These are phyloP conservation scores for Aegilops speltoides DNA, from an alignment of 176 grass and related monocot species.

Conservation along the genomic window DNA sequence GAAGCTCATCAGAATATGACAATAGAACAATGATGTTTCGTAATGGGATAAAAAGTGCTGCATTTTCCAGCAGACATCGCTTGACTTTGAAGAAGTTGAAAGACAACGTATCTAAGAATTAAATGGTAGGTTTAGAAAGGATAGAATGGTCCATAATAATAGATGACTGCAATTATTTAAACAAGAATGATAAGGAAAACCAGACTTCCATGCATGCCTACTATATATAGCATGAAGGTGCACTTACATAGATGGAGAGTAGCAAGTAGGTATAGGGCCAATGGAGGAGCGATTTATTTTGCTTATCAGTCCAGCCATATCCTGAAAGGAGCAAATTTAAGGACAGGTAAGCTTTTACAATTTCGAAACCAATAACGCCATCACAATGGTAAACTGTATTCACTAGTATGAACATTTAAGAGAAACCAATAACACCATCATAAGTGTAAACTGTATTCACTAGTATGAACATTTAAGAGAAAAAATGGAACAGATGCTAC, in stretches of 20 bases:
- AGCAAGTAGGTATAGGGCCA: constrained; percentile 88
- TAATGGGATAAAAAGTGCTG: background rate
- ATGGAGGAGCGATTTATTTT: constrained; percentile 98
- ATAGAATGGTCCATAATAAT: background rate
- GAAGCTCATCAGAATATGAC: background rate
- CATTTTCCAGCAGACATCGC: background rate
- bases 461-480: background rate
- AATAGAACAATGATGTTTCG: background rate
- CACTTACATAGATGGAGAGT: constrained; percentile 87
- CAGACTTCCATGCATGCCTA: background rate
- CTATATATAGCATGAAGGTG: constrained; percentile 17
- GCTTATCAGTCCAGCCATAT: constrained; percentile 99
- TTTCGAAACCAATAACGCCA: constrained; percentile 16
- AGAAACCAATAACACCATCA: background rate
- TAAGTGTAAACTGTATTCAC: background rate
- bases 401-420: background rate
- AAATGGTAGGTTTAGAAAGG: background rate
- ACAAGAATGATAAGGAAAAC: background rate
- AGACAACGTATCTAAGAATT: background rate
- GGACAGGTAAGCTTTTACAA: background rate
- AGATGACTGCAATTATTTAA: background rate
- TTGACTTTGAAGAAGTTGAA: constrained; percentile 1
- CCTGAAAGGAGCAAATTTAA: constrained; percentile 55
- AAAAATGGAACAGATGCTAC: background rate
- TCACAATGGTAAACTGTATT: background rate